Evolutionary conservation across 2,329 filamentous ascomycete species (phyloP).

Genomic region (Cladosporium sp.): DNA sequence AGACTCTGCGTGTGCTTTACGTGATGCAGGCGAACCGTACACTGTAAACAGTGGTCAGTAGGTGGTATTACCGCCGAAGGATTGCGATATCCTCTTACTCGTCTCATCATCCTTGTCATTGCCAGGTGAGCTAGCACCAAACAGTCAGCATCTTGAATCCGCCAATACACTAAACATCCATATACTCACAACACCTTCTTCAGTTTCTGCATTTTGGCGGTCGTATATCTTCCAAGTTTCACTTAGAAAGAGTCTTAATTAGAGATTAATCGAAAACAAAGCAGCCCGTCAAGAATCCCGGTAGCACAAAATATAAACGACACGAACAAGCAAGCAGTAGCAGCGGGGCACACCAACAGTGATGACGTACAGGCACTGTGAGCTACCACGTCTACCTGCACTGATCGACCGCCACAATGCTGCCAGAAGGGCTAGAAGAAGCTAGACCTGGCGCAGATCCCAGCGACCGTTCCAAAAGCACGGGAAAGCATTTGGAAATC

Average conservation of each 20-base stretch:
- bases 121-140: conserved; percentile 32
- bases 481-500: neutral
- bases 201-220: conserved; percentile 45
- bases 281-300: neutral
- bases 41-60: neutral
- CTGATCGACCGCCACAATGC: conserved; percentile 10
- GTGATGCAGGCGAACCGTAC: conserved; percentile 38
- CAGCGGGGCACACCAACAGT: neutral
- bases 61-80: neutral
- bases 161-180: neutral
- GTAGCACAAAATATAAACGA: neutral
- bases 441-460: conserved; percentile 14
- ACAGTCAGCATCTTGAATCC: neutral
- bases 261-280: neutral
- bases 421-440: conserved; percentile 4
- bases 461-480: neutral
- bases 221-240: neutral
- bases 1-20: conserved; percentile 7
- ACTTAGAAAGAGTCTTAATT: neutral
- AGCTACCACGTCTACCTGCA: neutral
- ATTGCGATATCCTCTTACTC: neutral
- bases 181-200: conserved; percentile 47
- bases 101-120: conserved; percentile 40
- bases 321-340: neutral
- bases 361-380: neutral